Evolutionary conservation across 306 rosid genomes (phyloP), one percentile per base, ranked within the genome.

Genomic region (Vigna angularis): DNA sequence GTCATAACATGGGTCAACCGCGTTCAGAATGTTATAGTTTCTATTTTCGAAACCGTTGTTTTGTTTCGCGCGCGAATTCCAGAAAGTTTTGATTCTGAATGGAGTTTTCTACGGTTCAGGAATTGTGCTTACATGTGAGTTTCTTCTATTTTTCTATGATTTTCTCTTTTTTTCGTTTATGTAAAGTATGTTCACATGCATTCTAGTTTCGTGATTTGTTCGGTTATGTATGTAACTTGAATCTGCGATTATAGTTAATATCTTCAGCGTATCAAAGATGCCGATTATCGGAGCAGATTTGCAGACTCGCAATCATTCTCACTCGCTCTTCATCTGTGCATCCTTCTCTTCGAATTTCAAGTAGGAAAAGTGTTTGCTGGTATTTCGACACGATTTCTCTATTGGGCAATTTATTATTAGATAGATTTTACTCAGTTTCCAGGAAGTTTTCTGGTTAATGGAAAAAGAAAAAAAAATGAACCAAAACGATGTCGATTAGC

Each of bases 201-300:
- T 17, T 90, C 84, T 68, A 86, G 86, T 58, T 83, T 78, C 57
- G 18, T 53, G 52, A 61, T 34, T 32, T 9, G 53, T 70, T 75
- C 22, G 8, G 6, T 61, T 59, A 40, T 36, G 18, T 62, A 30
- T 20, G 52, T 44, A 24, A 64, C 24, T 30, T 22, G 18, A 55
- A 34, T 72, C 3, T 49, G 2, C 30, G 2, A 72, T 63, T 52
- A 77, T 90, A 92, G 98, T 67, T 94, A 64, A 86, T 94, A 71
- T 88, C 94, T 70, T 89, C 86, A 38, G 91, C 98, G 16, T 87
- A 76, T 66, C 94, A 83, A 84, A 74, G 98, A 79, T 94, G 97
- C 91, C 93, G 94, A 52, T 61, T 85, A 17, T 90, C 93, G 65
- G 88, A 73, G 44, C 88, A 85, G 70, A 82, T 88, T 59, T 92